Evolutionary conservation across 352 stramenopile species (phyloP).

Genomic region (Pythium scleroteichum): DNA sequence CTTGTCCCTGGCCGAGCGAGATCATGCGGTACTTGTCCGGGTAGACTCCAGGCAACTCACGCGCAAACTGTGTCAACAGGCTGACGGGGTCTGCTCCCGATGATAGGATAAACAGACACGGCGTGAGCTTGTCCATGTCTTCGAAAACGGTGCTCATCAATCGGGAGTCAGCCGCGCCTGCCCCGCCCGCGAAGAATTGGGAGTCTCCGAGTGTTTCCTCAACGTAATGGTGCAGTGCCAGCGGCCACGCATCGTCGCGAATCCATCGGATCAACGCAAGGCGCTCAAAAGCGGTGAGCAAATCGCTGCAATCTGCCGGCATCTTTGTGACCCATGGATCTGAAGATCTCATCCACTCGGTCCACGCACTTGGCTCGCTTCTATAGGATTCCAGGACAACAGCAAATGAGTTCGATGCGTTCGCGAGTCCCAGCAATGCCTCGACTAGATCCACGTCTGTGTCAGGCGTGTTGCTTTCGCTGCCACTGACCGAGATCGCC

Average conservation of each 20-base stretch:
- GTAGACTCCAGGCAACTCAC: conserved; percentile 31
- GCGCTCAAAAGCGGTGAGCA: conserved; percentile 43
- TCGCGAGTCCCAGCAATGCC: conserved; percentile 35
- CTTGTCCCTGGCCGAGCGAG: conserved; percentile 79
- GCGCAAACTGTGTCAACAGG: conserved; percentile 50
- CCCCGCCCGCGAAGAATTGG: conserved; percentile 20
- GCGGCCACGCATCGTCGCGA: conserved; percentile 48
- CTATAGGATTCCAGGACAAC: conserved; percentile 47
- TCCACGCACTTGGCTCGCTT: conserved; percentile 41
- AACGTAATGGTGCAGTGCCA: conserved; percentile 43
- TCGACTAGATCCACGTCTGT: conserved; percentile 21
- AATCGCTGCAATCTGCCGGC: conserved; percentile 35
- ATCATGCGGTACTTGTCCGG: conserved; percentile 53
- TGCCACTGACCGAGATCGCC: background rate
- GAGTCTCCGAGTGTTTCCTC: conserved; percentile 35
- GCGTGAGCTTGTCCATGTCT: conserved; percentile 63
- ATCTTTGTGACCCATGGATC: conserved; percentile 43
- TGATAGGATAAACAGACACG: conserved; percentile 78
- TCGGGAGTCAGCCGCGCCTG: conserved; percentile 5
- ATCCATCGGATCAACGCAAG: conserved; percentile 67
- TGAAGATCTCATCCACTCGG: conserved; percentile 34
- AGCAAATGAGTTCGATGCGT: conserved; percentile 25
- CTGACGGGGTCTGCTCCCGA: conserved; percentile 63
- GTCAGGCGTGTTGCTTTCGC: background rate
- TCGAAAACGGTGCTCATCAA: conserved; percentile 41